These are phyloP conservation scores for Cylindricascospora bacillispora DNA, from an alignment of 1,139 yeast genomes.

Conservation along the genomic window DNA sequence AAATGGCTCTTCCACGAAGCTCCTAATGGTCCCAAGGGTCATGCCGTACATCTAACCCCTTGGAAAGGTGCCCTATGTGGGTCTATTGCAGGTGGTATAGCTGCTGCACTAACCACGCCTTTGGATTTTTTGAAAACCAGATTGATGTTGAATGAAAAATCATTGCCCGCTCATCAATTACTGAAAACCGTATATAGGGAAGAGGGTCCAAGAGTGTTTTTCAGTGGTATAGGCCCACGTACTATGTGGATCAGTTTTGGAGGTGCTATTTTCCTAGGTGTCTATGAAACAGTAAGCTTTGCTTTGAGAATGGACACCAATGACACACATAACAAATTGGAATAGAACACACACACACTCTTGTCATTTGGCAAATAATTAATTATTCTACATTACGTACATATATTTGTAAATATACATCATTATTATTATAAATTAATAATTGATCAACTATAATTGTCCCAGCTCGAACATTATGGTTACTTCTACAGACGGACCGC, in stretches of 20 bases:
- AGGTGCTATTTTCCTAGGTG: slow-evolving; percentile 93
- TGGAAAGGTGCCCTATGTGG: slow-evolving; percentile 89
- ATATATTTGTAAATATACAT: too few relatives aligned
- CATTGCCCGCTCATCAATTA: slow-evolving; percentile 36
- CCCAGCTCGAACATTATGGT: too few relatives aligned
- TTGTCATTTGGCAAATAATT: too few relatives aligned
- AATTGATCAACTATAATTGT: too few relatives aligned
- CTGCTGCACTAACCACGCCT: slow-evolving; percentile 92
- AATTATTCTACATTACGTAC: too few relatives aligned
- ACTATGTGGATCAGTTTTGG: slow-evolving; percentile 98
- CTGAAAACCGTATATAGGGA: slow-evolving; percentile 39
- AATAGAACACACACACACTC: too few relatives aligned
- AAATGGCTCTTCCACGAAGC: too few relatives aligned
- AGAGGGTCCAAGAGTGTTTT: slow-evolving; percentile 59
- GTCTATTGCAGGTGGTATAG: slow-evolving; percentile 84
- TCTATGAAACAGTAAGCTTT: slow-evolving; percentile 61
- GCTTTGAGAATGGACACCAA: slow-evolving; percentile 6
- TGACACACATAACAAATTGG: slow-evolving; percentile 2
- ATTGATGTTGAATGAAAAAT: slow-evolving; percentile 57
- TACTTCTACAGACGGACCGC: too few relatives aligned
- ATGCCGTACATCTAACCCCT: slow-evolving; percentile 33
- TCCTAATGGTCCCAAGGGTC: slow-evolving; percentile 29
- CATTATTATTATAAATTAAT: too few relatives aligned
- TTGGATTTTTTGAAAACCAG: slow-evolving; percentile 86
- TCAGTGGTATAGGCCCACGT: slow-evolving; percentile 83